Percentiles rank a stretch among this genome's conserved stretches.
Evolutionary conservation across 1,139 yeast species (phyloP).

Genomic region (Geotrichum siamense): DNA sequence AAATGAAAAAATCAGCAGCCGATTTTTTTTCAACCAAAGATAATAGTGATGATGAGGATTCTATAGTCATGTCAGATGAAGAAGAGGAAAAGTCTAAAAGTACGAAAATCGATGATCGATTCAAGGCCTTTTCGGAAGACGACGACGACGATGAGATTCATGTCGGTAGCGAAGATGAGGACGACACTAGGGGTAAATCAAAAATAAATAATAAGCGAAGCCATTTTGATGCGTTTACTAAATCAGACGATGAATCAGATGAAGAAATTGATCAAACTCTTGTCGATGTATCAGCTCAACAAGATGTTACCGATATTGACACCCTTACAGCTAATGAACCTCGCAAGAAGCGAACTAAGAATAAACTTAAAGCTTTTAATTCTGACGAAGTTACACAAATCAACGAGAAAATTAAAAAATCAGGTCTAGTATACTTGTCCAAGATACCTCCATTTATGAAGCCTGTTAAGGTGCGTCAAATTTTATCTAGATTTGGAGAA

Average conservation of each 20-base stretch:
- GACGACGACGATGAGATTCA: slow-evolving; percentile 8
- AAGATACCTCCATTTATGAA: slow-evolving; percentile 96
- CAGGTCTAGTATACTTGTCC: slow-evolving; percentile 90
- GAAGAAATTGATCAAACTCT: slow-evolving; percentile 15
- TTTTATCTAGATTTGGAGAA: slow-evolving; percentile 73
- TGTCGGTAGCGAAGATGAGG: slow-evolving; percentile 13
- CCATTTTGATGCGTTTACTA: slow-evolving; percentile 11
- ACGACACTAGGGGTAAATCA: slow-evolving; percentile 12
- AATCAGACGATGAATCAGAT: slow-evolving; percentile 14
- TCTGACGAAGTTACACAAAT: slow-evolving; percentile 31
- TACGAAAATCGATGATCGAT: slow-evolving; percentile 13
- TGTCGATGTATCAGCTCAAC: slow-evolving; percentile 9
- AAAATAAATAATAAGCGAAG: slow-evolving; percentile 7
- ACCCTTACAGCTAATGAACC: slow-evolving; percentile 2
- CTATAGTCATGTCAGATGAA: slow-evolving; percentile 10
- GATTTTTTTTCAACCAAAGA: slow-evolving; percentile 14
- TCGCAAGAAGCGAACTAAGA: slow-evolving; percentile 3
- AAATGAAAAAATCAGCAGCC: slow-evolving; percentile 11
- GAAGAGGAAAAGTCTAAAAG: slow-evolving; percentile 1
- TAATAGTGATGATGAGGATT: slow-evolving; percentile 5
- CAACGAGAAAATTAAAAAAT: slow-evolving; percentile 46
- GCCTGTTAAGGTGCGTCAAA: slow-evolving; percentile 80
- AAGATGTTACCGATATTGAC: slow-evolving; percentile 13
- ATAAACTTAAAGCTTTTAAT: slow-evolving; percentile 29
- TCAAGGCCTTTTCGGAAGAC: slow-evolving; percentile 12